Evolutionary conservation across 2,329 filamentous ascomycete species (phyloP), one percentile per base, ranked within the genome.

Genomic region (Talaromyces sp.): DNA sequence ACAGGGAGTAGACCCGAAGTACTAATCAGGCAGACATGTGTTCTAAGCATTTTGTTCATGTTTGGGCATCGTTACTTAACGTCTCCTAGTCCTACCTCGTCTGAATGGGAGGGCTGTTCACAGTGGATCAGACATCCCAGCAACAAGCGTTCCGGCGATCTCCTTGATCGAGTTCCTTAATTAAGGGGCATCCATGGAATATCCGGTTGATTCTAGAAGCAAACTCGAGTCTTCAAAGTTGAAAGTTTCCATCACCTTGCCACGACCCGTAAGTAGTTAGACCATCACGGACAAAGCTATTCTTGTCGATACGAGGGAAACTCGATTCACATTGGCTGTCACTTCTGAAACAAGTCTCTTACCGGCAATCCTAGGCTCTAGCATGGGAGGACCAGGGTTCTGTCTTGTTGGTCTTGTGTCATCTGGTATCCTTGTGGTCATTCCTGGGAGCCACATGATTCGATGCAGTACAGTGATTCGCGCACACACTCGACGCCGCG

Each of bases 371-470:
- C 7, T 38, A 38, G 53, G 53, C 53, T 36, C 53, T 56, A 17
- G 31, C 29, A 22, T n/a, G 31, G 53, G n/a, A 36, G n/a, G 51
- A 34, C 36, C 51, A 54, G 29, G 51, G 51, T 38, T 56, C 25
- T 53, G 22, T 27, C 13, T 25, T 29, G 47, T 31, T 53, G 25
- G 29, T 36, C 53, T 36, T 56, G 31, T 38, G 53, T 56, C 53
- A 56, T 56, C 53, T 36, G 53, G 53, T 36, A 56, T 56, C 27
- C 31, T 36, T 19, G 53, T 36, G 53, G 53, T 56, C 53, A 56
- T 56, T 56, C 31, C 31, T 38, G 53, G 15, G 53, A 56, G 31
- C 53, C 53, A 56, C 53, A 56, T 56, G 53, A 56, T 56, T 56
- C 53, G 53, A 22, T 36, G 53, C 31, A 38, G 31, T 38, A 1